Evolutionary conservation across 148 eudicot genomes (phyloP), one percentile per base, ranked within the genome.

Genomic region (Talinum fruticosum): DNA sequence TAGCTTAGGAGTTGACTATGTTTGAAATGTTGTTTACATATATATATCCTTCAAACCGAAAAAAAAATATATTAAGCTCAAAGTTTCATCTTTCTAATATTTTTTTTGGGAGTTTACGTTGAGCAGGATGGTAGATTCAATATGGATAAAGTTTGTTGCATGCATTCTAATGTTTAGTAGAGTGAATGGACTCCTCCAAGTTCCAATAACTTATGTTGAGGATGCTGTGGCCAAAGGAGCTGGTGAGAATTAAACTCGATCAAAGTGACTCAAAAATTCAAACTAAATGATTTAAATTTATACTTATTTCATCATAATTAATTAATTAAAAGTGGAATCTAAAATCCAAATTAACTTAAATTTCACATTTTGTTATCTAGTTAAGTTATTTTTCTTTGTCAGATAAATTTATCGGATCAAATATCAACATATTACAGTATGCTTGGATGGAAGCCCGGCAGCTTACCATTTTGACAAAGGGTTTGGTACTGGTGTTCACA

Each of bases 401-500:
- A n/a, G n/a, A n/a, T n/a, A n/a, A n/a, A n/a, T n/a, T n/a, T n/a
- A n/a, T n/a, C n/a, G n/a, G n/a, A n/a, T n/a, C n/a, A n/a, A n/a
- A n/a, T n/a, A n/a, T n/a, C n/a, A n/a, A n/a, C n/a, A 21, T 4
- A 45, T 36, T 78, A 71, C 91, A 93, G 98, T 93, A 45, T 93
- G 98, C 79, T 82, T 93, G 87, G 98, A 93, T 80, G 98, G 98
- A 72, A 91, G 90, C 62, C 93, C 98, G 32, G 91, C 98, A 45
- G 98, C 97, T 13, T 93, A 93, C 86, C 93, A 90, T 79, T 69
- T 90, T 75, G 88, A 88, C 77, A 83, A 83, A 76, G 98, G 98
- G 30, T 91, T 53, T 74, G 98, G 92, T 72, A 44, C 84, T 47
- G 98, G 98, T 62, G 71, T 85, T 44, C 81, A 93, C 77, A 91